Percentiles rank a stretch among this genome's conserved stretches.
phyloP scores from a whole-genome alignment of 176 grass and related monocot species.

The Carex cristatella region DNA sequence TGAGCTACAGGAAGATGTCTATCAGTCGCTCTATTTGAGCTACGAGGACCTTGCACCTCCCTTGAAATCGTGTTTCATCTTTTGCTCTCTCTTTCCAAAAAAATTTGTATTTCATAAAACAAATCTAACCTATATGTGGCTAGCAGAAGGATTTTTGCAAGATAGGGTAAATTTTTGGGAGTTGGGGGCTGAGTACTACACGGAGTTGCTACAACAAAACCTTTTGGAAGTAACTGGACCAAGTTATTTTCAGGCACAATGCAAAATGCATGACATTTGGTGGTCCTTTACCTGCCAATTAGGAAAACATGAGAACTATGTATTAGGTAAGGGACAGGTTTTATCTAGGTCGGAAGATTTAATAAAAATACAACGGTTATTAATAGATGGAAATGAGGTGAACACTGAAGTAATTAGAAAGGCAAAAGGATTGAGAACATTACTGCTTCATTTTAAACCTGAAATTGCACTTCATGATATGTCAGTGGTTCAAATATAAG shows the following conservation, averaged over 20 bases:
- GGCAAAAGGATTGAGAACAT: not conserved
- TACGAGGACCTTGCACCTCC: slow-evolving; percentile 17
- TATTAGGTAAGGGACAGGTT: not conserved
- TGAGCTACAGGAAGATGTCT: slow-evolving; percentile 24
- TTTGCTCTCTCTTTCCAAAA: slow-evolving; percentile 35
- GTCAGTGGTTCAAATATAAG: not conserved
- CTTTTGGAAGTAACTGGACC: slow-evolving; percentile 5
- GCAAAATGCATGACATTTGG: not conserved
- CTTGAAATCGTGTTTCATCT: slow-evolving; percentile 34
- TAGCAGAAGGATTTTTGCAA: slow-evolving; percentile 23
- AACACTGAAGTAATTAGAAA: not conserved
- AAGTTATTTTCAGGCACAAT: not conserved
- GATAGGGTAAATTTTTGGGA: not conserved
- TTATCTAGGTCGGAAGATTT: too few relatives aligned
- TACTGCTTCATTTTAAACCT: not conserved
- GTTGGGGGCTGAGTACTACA: not conserved
- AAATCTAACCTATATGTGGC: not conserved
- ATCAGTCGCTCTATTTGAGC: slow-evolving; percentile 4
- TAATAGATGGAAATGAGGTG: not conserved
- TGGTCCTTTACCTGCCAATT: not conserved
- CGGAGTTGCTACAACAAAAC: slow-evolving; percentile 28
- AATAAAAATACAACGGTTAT: not conserved
- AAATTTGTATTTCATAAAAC: not conserved
- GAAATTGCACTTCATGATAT: not conserved
- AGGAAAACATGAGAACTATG: not conserved